Conservation (phyloP, 495 filamentous ascomycete species). For the Endocarpon pusillum region DNA sequence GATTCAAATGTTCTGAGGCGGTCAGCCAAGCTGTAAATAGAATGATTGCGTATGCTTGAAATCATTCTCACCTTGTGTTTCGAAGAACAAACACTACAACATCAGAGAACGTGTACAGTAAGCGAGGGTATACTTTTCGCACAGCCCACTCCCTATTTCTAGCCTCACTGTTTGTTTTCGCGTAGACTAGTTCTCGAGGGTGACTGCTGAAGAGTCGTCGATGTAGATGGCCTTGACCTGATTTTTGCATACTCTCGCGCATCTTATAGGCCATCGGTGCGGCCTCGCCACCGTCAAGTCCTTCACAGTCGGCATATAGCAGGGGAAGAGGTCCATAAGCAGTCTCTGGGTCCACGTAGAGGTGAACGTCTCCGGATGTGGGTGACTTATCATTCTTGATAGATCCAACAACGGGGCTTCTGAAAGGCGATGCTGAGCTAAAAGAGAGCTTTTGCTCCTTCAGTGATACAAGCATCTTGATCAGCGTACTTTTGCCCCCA, state of each 20-base stretch:
- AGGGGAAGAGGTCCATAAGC: slow-evolving; percentile 23
- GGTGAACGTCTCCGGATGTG: slow-evolving; percentile 47
- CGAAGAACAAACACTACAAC: slow-evolving; percentile 34
- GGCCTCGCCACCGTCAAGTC: slow-evolving; percentile 9
- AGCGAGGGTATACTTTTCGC: slow-evolving; percentile 14
- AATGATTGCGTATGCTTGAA: no score
- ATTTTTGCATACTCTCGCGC: slow-evolving; percentile 1
- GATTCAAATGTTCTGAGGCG: no score
- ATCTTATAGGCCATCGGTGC: slow-evolving; percentile 5
- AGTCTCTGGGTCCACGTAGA: slow-evolving; percentile 41
- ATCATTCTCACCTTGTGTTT: slow-evolving; percentile 24
- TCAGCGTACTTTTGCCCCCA: no score
- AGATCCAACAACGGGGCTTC: slow-evolving; percentile 20
- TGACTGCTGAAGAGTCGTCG: no score
- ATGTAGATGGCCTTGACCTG: neutral
- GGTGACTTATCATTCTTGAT: no score
- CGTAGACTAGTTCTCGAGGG: slow-evolving; percentile 4
- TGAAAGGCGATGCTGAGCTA: neutral
- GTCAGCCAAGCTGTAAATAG: no score
- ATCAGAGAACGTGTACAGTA: slow-evolving; percentile 35
- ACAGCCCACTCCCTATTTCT: slow-evolving; percentile 13
- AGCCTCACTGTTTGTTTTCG: slow-evolving; percentile 4
- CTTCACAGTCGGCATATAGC: slow-evolving; percentile 40
- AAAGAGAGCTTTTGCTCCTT: slow-evolving; percentile 1
- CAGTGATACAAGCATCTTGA: slow-evolving; percentile 5